phyloP scores from a whole-genome alignment of 495 filamentous ascomycete species.

The Parmelia sp. region DNA sequence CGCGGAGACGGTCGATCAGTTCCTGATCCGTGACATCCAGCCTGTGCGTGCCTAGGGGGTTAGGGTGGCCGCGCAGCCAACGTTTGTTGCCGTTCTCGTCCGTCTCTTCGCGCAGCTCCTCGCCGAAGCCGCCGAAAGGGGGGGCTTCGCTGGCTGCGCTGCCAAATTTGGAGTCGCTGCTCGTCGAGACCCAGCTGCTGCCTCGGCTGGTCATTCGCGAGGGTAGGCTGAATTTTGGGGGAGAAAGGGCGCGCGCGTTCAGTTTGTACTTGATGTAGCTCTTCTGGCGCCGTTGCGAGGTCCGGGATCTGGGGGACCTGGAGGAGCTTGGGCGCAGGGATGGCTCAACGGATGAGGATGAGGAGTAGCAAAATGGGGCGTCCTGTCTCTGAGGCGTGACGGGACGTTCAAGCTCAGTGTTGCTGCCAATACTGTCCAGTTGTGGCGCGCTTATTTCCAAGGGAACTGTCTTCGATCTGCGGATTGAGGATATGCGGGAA shows the following conservation, averaged over 20 bases:
- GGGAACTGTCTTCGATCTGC: neutral
- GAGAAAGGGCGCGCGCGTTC: slow-evolving; percentile 8
- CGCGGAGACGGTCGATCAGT: slow-evolving; percentile 12
- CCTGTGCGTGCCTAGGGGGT: slow-evolving; percentile 11
- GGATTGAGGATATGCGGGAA: slow-evolving; percentile 16
- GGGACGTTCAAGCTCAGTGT: neutral
- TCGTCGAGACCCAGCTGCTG: slow-evolving; percentile 10
- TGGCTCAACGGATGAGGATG: slow-evolving; percentile 17
- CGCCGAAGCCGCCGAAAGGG: neutral
- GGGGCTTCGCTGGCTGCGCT: slow-evolving; percentile 13
- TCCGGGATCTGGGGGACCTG: neutral
- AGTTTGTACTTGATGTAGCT: neutral
- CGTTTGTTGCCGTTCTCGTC: slow-evolving; percentile 14
- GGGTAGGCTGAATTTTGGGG: slow-evolving; percentile 9
- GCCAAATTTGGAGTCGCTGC: slow-evolving; percentile 12
- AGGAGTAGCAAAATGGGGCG: slow-evolving; percentile 6
- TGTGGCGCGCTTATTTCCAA: neutral
- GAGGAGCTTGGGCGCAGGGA: slow-evolving; percentile 7
- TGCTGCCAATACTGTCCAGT: neutral
- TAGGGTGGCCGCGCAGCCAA: slow-evolving; percentile 9
- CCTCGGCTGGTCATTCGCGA: slow-evolving; percentile 9
- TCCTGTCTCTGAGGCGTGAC: slow-evolving; percentile 1
- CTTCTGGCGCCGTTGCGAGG: slow-evolving; percentile 5
- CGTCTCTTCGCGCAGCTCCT: slow-evolving; percentile 10
- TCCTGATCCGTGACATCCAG: slow-evolving; percentile 13